phyloP scores from a whole-genome alignment of 192 early-diverging fungal genomes.

The Dissophora ornata region DNA sequence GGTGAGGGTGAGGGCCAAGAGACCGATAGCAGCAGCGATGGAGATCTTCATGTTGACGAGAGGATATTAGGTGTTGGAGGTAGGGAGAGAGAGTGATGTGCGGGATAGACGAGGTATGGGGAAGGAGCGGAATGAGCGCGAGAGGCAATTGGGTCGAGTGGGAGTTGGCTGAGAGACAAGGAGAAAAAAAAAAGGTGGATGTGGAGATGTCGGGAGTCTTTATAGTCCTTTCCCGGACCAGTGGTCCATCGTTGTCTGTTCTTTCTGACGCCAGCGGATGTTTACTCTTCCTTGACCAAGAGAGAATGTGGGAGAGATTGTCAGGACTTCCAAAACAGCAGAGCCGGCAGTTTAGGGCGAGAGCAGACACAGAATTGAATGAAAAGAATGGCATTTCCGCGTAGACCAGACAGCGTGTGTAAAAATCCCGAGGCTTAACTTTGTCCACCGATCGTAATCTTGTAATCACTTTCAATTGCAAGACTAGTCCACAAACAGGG shows the following conservation, averaged over 20 bases:
- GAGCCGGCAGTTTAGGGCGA: too few relatives aligned
- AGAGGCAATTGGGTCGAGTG: conserved; percentile 19
- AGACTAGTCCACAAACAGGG: too few relatives aligned
- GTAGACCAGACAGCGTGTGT: too few relatives aligned
- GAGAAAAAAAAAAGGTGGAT: conserved; percentile 28
- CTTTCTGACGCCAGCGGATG: background rate
- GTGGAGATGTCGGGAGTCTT: conserved; percentile 26
- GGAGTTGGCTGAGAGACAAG: conserved; percentile 43
- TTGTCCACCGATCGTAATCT: too few relatives aligned
- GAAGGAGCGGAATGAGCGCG: background rate
- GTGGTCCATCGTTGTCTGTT: background rate
- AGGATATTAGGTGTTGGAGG: background rate
- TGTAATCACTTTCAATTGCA: too few relatives aligned
- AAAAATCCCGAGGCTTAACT: too few relatives aligned
- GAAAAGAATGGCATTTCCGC: too few relatives aligned
- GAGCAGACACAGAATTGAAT: too few relatives aligned
- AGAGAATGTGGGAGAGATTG: too few relatives aligned
- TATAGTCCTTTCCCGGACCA: conserved; percentile 28
- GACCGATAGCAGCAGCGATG: conserved; percentile 47
- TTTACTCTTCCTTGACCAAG: conserved; percentile 1
- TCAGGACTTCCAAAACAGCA: too few relatives aligned
- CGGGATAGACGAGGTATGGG: background rate
- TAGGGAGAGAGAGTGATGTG: background rate
- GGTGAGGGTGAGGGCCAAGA: conserved; percentile 46
- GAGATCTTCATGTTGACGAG: conserved; percentile 43